Evolutionary conservation across 2,329 filamentous ascomycete species (phyloP).

Genomic region (Aspergillus felis): DNA sequence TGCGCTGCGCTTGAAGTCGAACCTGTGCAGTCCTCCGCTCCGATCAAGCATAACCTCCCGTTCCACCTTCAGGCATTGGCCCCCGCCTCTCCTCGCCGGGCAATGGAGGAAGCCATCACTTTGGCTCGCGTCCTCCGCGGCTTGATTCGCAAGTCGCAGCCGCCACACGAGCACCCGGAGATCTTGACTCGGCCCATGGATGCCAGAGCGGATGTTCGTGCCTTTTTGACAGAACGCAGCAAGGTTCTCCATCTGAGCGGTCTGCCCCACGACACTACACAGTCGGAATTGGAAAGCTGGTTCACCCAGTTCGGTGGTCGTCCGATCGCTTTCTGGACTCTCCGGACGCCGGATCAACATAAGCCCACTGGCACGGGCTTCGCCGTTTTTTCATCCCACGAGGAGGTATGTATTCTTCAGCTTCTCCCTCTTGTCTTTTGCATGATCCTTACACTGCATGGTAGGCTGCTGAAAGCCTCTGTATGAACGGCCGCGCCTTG

Average conservation of each 20-base stretch:
- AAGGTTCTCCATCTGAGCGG: conserved; percentile 98
- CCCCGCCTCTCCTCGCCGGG: conserved; percentile 88
- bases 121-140: conserved; percentile 87
- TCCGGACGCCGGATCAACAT: conserved; percentile 95
- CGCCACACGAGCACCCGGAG: conserved; percentile 87
- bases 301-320: conserved; percentile 98
- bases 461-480: conserved; percentile 87
- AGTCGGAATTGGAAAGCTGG: conserved; percentile 98
- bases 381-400: conserved; percentile 96
- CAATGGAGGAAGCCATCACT: conserved; percentile 96
- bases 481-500: conserved; percentile 97
- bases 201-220: conserved; percentile 89
- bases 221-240: conserved; percentile 92
- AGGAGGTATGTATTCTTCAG: conserved; percentile 68
- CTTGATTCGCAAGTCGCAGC: conserved; percentile 93
- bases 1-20: conserved; percentile 97
- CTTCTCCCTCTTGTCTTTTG: conserved; percentile 3
- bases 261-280: conserved; percentile 93
- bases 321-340: conserved; percentile 97
- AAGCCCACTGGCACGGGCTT: conserved; percentile 99
- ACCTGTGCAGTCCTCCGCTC: conserved; percentile 92
- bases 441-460: background rate
- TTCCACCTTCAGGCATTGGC: conserved; percentile 96
- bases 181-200: conserved; percentile 95
- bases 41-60: conserved; percentile 97